Evolutionary conservation across 192 early-diverging fungal genomes (phyloP), one percentile per base, ranked within the genome.

Genomic region (Mycoemilia scoparia): DNA sequence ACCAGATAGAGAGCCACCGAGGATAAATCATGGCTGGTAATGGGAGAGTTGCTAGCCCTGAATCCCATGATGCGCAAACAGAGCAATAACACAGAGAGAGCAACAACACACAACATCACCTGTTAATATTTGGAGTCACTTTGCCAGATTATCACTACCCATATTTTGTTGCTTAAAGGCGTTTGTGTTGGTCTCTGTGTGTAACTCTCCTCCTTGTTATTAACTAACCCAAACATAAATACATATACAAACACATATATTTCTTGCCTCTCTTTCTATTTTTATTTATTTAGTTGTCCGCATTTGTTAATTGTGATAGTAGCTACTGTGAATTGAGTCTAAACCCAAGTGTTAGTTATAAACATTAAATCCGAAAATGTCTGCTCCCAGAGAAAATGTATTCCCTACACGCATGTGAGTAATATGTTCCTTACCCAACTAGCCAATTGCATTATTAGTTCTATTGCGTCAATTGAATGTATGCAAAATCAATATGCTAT

Each of bases 401-500:
- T 96, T 96, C 58, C 91, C 91, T 15, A 96, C 91, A 23, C 81
- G 91, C 34, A 96, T 96, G 84, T 86, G 68, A 51, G 71, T 55
- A 12, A 28, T 28, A 28, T 28, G 27, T 12, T 9, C 9, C 27
- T 28, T 10, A 12, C 27, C 12, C 9, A 28, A 28, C 12, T 28
- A 12, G 27, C 12, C 12, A 12, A 28, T 28, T 28, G 27, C 9
- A 10, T 28, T 9, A 28, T 28, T 28, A 12, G 12, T 28, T 28
- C n/a, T n/a, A n/a, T n/a, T n/a, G n/a, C 9, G 12, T 28, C 12
- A 12, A 28, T 28, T 28, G 43, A 5, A 46, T 7, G 18, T 29
- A 21, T 57, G 12, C 10, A 30, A 34, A 31, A 8, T 23, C 30
- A 4, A 4, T n/a, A n/a, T n/a, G n/a, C n/a, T n/a, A n/a, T n/a